Base-by-base conservation (phyloP, 2,329 filamentous ascomycete species). In the Scedosporium aurantiacum region DNA sequence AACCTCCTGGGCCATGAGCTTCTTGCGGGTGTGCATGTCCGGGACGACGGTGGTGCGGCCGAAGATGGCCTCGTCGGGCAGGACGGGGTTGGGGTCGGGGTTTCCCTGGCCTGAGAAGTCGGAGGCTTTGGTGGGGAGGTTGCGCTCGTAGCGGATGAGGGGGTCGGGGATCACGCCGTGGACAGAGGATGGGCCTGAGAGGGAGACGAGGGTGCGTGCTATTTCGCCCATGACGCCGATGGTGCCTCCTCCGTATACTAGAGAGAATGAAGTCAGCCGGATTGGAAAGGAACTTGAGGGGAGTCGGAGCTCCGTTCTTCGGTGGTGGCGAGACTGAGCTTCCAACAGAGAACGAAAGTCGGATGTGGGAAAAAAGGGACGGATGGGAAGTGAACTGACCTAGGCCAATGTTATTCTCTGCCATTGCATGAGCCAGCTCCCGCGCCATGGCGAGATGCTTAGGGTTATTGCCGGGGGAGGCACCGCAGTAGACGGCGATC, bases 1-100 rank as follows among this genome's bases (percentile, higher is more conserved):
- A 16, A 97, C 91, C 72, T 93, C 89, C 68, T 85, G 80, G 5
- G 92, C 93, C 94, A 99, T 97, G 77, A 94, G 81, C 67, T 89
- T 85, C 79, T 99, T 99, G 65, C 94, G 85, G 50, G 90, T 92
- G 76, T 99, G 94, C 94, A 99, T 99, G 72, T 97, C 91, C 67
- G 85, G 82, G 28, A 97, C 94, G 7, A 97, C 85, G 0, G 91
- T 97, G 12, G 91, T 97, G 52, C 81, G 79, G 8, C 94, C 94
- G 71, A 90, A 99, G 4, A 85, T 73, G 4, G 75, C 69, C 70
- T 85, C 80, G 63, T 87, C 83, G 57, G 88, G 85, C 7, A 88
- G 75, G 7, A n/a, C 12, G 10, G 47, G 45, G 10, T 81, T 76
- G 60, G 86, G 79, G 65, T 81, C 80, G 59, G 73, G 70, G 58